Evolutionary conservation across 2,329 filamentous ascomycete species (phyloP), one percentile per base, ranked within the genome.

Genomic region (Cordyceps militaris): DNA sequence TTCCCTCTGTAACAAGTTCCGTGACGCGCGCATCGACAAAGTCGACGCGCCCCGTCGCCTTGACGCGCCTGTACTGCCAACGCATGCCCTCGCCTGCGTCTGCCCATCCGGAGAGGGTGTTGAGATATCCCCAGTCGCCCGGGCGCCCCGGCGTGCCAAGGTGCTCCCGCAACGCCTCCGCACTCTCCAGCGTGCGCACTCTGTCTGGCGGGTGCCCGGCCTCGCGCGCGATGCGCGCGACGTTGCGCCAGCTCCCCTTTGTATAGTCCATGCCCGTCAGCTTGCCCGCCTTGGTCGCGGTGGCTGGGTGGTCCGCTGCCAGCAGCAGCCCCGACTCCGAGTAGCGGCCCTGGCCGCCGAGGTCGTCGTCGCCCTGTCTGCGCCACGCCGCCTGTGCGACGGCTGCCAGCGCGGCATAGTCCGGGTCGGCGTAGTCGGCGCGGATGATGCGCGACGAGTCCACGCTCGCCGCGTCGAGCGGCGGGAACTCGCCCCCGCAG

Each of bases 351-450:
- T 84, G 75, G 11, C 79, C 81, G 56, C 84, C 87, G 51, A 85
- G 74, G 23, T 81, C 75, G 5, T 77, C 71, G 32, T 79, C 73
- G 57, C 76, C 82, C 64, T 71, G 71, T 69, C 80, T 81, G 64
- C 87, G 83, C 89, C 85, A 94, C 67, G 80, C 76, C 19, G 77
- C 71, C 66, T 89, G 88, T 1, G 91, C 91, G 36, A 83, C 76
- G 19, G 82, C 79, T 21, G 87, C 91, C 47, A 97, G 83, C 16
- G 78, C 74, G 6, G 90, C 82, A 72, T 97, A 97, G 23, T 85
- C 81, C 0, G 82, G 75, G 67, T 93, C 85, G 5, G 89, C 86
- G 68, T 97, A 97, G 77, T 97, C 93, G 52, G 82, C 74, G 58
- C 85, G 79, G 62, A 87, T 77, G 64, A 87, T 85, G 63, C 84